Evolutionary conservation across 2,329 filamentous ascomycete species (phyloP).

Genomic region (Neurospora crassa): DNA sequence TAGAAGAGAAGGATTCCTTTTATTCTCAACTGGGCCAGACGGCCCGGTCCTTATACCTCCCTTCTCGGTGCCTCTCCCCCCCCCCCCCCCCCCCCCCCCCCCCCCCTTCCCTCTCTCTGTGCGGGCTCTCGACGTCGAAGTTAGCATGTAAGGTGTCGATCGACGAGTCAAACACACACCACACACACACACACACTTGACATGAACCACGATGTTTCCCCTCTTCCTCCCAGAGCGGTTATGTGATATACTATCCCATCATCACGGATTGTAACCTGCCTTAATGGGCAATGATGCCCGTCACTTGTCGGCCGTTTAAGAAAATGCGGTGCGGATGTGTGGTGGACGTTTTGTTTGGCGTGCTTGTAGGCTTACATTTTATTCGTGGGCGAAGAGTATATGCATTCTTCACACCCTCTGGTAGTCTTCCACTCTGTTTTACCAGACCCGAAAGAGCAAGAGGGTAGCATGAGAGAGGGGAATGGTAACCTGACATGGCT

Average conservation of each 20-base stretch:
- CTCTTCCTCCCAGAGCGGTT: background rate
- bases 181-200: background rate
- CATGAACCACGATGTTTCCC: background rate
- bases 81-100: too few relatives aligned
- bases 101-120: background rate
- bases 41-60: background rate
- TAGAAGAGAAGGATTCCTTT: background rate
- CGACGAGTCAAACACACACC: background rate
- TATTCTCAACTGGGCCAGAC: background rate
- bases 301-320: background rate
- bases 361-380: background rate
- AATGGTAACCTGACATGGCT: background rate
- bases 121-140: background rate
- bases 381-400: background rate
- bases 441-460: background rate
- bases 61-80: background rate
- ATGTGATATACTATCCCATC: background rate
- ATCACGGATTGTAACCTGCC: background rate
- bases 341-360: background rate
- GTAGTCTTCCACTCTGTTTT: background rate
- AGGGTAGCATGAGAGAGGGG: background rate
- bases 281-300: background rate
- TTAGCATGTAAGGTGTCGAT: background rate
- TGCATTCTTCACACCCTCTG: background rate
- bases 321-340: background rate